Conservation (phyloP, 2,329 filamentous ascomycete species). For the Septoria linicola region DNA sequence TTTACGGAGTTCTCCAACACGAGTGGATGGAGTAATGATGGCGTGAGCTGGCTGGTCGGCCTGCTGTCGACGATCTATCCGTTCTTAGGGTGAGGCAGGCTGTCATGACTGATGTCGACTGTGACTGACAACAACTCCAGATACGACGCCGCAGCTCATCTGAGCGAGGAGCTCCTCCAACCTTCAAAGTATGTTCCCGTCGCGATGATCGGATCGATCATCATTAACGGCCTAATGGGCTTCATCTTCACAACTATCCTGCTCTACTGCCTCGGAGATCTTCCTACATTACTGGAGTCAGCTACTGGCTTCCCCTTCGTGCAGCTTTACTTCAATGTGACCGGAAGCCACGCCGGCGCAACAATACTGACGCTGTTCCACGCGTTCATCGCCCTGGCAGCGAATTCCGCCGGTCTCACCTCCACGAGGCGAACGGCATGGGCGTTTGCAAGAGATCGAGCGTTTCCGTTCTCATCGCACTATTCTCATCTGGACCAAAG, state of each 20-base stretch:
- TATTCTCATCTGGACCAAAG: conserved; percentile 19
- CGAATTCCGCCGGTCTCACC: conserved; percentile 38
- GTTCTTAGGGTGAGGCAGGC: conserved; percentile 18
- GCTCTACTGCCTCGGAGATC: conserved; percentile 26
- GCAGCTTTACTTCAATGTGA: conserved; percentile 30
- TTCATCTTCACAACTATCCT: conserved; percentile 23
- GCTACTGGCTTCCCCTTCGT: conserved; percentile 29
- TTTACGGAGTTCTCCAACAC: conserved; percentile 22
- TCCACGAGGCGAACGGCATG: conserved; percentile 40
- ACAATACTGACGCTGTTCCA: conserved; percentile 38
- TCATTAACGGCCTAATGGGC: conserved; percentile 26
- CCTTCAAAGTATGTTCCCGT: conserved; percentile 28
- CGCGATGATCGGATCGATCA: conserved; percentile 26
- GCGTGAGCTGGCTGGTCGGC: conserved; percentile 23
- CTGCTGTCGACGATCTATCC: conserved; percentile 23
- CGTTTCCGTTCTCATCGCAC: conserved; percentile 37
- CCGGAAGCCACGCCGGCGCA: conserved; percentile 24
- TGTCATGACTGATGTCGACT: not conserved
- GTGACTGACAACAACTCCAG: not conserved
- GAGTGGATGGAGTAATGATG: conserved; percentile 23
- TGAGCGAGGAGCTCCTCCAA: conserved; percentile 28
- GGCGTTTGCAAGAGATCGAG: conserved; percentile 41
- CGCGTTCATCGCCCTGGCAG: conserved; percentile 34
- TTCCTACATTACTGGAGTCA: conserved; percentile 26
- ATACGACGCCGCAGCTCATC: conserved; percentile 23